Conservation (phyloP, 495 filamentous ascomycete genomes). For the Bathelium albidoporum region DNA sequence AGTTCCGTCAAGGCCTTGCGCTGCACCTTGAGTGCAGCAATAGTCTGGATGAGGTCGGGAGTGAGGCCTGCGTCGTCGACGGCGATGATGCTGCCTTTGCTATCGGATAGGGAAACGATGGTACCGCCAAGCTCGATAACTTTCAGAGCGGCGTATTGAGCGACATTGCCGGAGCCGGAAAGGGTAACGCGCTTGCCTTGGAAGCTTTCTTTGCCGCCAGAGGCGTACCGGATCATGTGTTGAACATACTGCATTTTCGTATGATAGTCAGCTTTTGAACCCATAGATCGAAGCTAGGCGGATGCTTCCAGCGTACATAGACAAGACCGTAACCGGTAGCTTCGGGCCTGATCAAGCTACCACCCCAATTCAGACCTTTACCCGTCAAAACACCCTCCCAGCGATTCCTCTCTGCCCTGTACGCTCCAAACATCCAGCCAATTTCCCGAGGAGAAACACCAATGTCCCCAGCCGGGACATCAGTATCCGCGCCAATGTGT, state of each 20-base stretch:
- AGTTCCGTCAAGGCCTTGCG: conserved; percentile 69
- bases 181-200: conserved; percentile 88
- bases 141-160: conserved; percentile 96
- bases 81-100: conserved; percentile 71
- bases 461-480: conserved; percentile 92
- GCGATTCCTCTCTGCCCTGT: conserved; percentile 75
- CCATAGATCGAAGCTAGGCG: neutral
- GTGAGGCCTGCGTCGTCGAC: conserved; percentile 56
- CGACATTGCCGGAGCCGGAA: conserved; percentile 96
- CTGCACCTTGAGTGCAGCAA: conserved; percentile 76
- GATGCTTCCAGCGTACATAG: conserved; percentile 45
- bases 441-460: conserved; percentile 84
- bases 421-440: conserved; percentile 91
- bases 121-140: conserved; percentile 90
- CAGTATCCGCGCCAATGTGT: conserved; percentile 94
- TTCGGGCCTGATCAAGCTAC: conserved; percentile 89
- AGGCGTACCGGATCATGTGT: conserved; percentile 88
- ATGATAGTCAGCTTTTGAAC: neutral
- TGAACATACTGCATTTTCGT: conserved; percentile 55
- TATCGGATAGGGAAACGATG: conserved; percentile 90
- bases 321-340: conserved; percentile 95
- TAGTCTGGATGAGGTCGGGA: conserved; percentile 62
- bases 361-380: conserved; percentile 89
- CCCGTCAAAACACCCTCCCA: conserved; percentile 96
- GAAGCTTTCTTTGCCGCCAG: conserved; percentile 72